A percentile compares a stretch with the other conserved stretches of the same genome.
Evolutionary conservation across 805 yeast genomes (phyloP).

Genomic region (Yamadazyma nakazawae): DNA sequence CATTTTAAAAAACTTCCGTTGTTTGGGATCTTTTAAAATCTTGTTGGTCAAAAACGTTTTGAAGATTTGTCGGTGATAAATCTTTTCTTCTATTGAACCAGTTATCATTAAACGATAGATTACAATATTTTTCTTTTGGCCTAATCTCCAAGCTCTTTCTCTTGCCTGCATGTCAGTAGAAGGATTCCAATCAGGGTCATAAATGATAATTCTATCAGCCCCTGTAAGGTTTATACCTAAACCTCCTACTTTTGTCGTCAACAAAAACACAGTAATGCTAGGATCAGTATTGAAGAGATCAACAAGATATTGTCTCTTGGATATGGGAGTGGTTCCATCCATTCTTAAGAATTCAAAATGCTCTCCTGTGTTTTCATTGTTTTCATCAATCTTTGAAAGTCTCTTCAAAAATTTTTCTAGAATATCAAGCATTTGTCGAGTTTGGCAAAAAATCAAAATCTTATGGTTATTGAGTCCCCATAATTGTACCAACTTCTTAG

Average conservation of each 20-base stretch:
- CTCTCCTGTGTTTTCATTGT: constrained; percentile 9
- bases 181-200: constrained; percentile 98
- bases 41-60: constrained; percentile 92
- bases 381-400: constrained; percentile 25
- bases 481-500: constrained; percentile 63
- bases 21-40: constrained; percentile 92
- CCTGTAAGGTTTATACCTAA: constrained; percentile 92
- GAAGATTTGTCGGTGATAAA: constrained; percentile 94
- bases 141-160: constrained; percentile 95
- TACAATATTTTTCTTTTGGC: constrained; percentile 88
- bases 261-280: constrained; percentile 59
- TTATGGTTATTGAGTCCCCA: constrained; percentile 81
- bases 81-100: constrained; percentile 94
- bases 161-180: constrained; percentile 96
- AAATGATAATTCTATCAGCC: constrained; percentile 90
- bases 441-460: constrained; percentile 84
- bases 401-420: constrained; percentile 61
- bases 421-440: constrained; percentile 90
- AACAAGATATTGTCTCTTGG: constrained; percentile 71
- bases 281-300: constrained; percentile 71
- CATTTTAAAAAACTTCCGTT: constrained; percentile 86
- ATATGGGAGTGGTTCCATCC: constrained; percentile 92
- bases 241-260: constrained; percentile 96
- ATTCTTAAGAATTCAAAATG: constrained; percentile 63
- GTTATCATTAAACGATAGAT: constrained; percentile 90